Evolutionary conservation across 129 eudicot genomes (phyloP).

Genomic region (Lactuca saligna): DNA sequence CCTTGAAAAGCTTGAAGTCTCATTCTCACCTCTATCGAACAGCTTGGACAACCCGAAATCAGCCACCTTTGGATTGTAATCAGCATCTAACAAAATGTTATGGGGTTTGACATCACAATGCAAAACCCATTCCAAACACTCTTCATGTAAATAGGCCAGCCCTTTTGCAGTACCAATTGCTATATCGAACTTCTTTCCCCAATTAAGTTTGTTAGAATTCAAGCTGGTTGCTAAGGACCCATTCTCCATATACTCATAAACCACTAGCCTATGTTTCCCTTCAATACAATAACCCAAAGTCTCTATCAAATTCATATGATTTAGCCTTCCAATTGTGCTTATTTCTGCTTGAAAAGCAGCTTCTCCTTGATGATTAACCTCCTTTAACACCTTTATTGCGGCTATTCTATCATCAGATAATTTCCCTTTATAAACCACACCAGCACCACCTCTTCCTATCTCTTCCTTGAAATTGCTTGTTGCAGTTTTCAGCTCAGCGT

Average conservation of each 20-base stretch:
- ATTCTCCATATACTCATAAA: slow-evolving; percentile 48
- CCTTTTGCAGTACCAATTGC: slow-evolving; percentile 44
- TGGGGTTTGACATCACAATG: slow-evolving; percentile 54
- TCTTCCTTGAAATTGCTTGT: slow-evolving; percentile 28
- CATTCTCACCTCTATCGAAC: slow-evolving; percentile 6
- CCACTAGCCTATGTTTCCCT: slow-evolving; percentile 41
- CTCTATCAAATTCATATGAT: slow-evolving; percentile 47
- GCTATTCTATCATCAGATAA: slow-evolving; percentile 32
- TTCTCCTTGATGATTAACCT: slow-evolving; percentile 33
- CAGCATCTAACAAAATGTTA: slow-evolving; percentile 38
- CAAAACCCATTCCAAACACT: slow-evolving; percentile 51
- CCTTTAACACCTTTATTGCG: slow-evolving; percentile 33
- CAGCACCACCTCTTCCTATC: slow-evolving; percentile 40
- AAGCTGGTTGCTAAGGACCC: slow-evolving; percentile 42
- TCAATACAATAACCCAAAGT: slow-evolving; percentile 42
- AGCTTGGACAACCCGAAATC: slow-evolving; percentile 43
- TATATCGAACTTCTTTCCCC: slow-evolving; percentile 33
- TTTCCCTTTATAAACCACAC: slow-evolving; percentile 38
- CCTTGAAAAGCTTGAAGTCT: slow-evolving; percentile 29
- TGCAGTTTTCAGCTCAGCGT: slow-evolving; percentile 30
- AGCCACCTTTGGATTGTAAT: slow-evolving; percentile 41
- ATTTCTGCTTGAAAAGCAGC: slow-evolving; percentile 41
- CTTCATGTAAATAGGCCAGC: slow-evolving; percentile 55
- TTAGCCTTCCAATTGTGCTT: slow-evolving; percentile 39
- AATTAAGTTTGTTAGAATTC: slow-evolving; percentile 20